These are phyloP conservation scores for Ensete glaucum DNA, from an alignment of 176 grass and related monocot species.

Conservation along the genomic window DNA sequence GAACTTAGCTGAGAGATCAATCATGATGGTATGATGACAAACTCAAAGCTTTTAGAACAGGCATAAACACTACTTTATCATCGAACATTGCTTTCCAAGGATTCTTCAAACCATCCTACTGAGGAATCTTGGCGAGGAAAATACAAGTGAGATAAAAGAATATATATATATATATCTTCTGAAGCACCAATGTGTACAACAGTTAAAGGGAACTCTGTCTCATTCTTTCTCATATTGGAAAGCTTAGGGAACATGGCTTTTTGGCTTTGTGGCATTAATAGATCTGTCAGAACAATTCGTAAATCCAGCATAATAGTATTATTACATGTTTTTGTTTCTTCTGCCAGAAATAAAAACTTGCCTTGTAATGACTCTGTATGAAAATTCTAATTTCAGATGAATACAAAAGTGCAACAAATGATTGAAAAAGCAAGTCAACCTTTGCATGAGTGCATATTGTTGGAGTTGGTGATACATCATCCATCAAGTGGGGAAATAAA, in stretches of 20 bases:
- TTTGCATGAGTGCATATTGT: no score
- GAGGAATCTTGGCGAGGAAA: neutral
- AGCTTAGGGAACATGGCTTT: neutral
- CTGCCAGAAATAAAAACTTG: no score
- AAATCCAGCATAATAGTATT: no score
- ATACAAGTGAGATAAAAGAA: no score
- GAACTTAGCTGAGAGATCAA: neutral
- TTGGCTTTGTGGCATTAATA: neutral
- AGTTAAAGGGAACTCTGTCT: neutral
- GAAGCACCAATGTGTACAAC: neutral
- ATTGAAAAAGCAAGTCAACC: no score
- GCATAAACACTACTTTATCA: neutral
- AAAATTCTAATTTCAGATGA: no score
- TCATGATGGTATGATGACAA: neutral
- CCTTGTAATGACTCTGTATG: no score
- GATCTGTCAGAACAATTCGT: conserved; percentile 6
- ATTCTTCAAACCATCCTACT: neutral
- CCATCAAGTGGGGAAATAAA: no score
- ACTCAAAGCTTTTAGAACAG: neutral
- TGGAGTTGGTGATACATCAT: no score
- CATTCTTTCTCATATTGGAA: neutral
- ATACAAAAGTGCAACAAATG: no score
- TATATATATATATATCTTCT: no score
- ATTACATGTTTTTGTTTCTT: no score
- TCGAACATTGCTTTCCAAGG: neutral